These are phyloP conservation scores for Hyphopichia khmerensis DNA, from an alignment of 1,139 yeast species.

Conservation along the genomic window DNA sequence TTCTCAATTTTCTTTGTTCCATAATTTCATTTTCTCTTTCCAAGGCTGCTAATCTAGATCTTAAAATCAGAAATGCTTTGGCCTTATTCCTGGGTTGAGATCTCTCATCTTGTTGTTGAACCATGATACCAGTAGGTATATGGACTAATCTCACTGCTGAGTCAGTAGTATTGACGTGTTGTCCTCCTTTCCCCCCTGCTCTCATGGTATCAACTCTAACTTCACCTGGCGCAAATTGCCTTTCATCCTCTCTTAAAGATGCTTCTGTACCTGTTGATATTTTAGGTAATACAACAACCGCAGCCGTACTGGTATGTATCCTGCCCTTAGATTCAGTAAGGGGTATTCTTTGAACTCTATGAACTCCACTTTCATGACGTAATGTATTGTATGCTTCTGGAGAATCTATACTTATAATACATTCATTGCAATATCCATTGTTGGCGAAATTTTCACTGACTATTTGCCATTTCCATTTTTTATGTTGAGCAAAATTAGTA, in stretches of 20 bases:
- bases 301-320: constrained; percentile 94
- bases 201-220: constrained; percentile 93
- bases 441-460: constrained; percentile 63
- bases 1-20: constrained; percentile 65
- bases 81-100: constrained; percentile 95
- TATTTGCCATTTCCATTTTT: constrained; percentile 66
- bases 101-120: constrained; percentile 90
- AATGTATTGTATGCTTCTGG: constrained; percentile 75
- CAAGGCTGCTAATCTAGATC: constrained; percentile 81
- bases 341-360: constrained; percentile 92
- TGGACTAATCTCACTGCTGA: constrained; percentile 95
- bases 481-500: constrained; percentile 60
- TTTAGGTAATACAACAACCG: constrained; percentile 90
- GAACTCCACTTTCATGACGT: constrained; percentile 92
- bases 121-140: constrained; percentile 86
- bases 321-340: constrained; percentile 92
- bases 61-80: constrained; percentile 80
- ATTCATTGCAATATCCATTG: constrained; percentile 67
- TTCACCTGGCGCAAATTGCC: constrained; percentile 82
- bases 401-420: constrained; percentile 68
- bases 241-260: constrained; percentile 60
- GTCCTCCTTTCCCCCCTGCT: constrained; percentile 98
- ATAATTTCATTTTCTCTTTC: constrained; percentile 67
- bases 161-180: constrained; percentile 96
- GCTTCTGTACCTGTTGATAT: constrained; percentile 56